A percentile compares a stretch with the other conserved stretches of the same genome.
Evolutionary conservation across 768 basidiomycete species (phyloP).

Genomic region (Rhodotorula graminis): DNA sequence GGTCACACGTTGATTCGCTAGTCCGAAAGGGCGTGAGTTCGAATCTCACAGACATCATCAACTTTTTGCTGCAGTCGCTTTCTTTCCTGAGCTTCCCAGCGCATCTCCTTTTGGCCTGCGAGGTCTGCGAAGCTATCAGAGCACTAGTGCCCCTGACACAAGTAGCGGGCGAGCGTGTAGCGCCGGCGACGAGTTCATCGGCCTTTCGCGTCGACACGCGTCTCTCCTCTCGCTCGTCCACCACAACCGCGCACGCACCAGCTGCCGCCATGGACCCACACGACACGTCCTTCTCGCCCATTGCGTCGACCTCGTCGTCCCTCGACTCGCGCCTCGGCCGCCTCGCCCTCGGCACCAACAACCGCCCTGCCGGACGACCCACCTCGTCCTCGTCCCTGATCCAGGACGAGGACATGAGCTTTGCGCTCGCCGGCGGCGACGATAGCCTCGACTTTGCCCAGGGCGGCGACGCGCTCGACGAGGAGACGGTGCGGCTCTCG

Average conservation of each 20-base stretch:
- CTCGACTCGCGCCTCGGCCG: neutral
- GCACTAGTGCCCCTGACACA: no score
- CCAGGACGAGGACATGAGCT: slow-evolving; percentile 4
- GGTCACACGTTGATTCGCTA: slow-evolving; percentile 19
- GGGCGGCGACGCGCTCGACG: neutral
- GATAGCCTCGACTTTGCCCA: neutral
- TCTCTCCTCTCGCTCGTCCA: neutral
- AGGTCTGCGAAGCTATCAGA: no score
- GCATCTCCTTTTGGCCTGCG: neutral
- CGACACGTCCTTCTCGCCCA: neutral
- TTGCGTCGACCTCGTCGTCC: neutral
- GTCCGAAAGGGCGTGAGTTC: slow-evolving; percentile 38
- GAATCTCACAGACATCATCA: slow-evolving; percentile 36
- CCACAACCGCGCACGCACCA: no score
- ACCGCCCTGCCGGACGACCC: neutral
- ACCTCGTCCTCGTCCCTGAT: neutral
- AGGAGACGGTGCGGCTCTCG: neutral
- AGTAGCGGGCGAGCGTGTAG: no score
- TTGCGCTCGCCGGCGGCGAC: neutral
- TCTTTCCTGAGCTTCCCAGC: no score
- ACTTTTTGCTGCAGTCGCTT: neutral
- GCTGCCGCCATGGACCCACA: neutral
- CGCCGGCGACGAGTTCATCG: no score
- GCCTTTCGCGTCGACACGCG: neutral
- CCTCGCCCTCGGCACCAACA: neutral